Base-by-base conservation (phyloP, 2,329 filamentous ascomycete genomes). In the Tolypocladium sp. region DNA sequence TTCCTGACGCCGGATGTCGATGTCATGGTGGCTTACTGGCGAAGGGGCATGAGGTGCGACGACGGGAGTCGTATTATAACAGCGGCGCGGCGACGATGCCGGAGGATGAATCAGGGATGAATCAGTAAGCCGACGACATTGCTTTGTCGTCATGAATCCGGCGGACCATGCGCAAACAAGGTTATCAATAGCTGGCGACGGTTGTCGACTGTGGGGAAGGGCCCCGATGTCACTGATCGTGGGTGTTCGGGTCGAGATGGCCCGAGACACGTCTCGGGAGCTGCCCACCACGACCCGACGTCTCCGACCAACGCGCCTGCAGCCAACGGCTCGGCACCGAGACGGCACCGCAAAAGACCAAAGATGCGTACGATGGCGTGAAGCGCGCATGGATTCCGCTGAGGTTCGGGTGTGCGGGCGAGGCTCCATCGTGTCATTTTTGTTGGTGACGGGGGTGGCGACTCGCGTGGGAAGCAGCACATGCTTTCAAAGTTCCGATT, bases 1-100 rank as follows among this genome's bases (percentile, higher is more conserved):
- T 79, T 70, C 64, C 75, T 78, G 61, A 80, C 80, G 51, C 42
- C 15, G 6, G 58, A 57, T 25, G 57, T 7, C 20, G 58, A 33
- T 13, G 53, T 20, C 44, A 53, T 59, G 37, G 40, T 37, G 41
- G 22, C 38, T 40, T 38, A 25, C 27, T n/a, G 30, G 30, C 20
- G 4, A 15, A 15, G 6, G 49, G 8, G 33, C 27, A 38, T 44
- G 41, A 57, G 22, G 27, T 17, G 58, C 25, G 58, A 49, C 40
- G 55, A 12, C 9, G 20, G 30, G 25, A 9, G 41, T 15, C 30
- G 4, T 49, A 30, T 27, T 25, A 57, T 49, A 38, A 12, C 22
- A 4, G 30, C 20, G 25, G 17, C 8, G 40, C 27, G n/a, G 46
- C 15, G 25, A 44, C 22, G 22, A 41, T 9, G 41, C 10, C 27